Evolutionary conservation across 345 rosid genomes (phyloP).

Genomic region (thale cress (Arabidopsis thaliana)): TAIR10.1 NC_003076.8:22217001-22217500

Average conservation of each 20-base stretch:
- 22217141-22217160: neutral
- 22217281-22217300: conserved; percentile 70
- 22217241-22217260: conserved; percentile 36
- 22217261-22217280: conserved; percentile 69
- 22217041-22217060: conserved; percentile 36
- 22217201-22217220: neutral
- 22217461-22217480: neutral
- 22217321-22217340: conserved; percentile 64
- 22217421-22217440: conserved; percentile 1
- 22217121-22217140: conserved; percentile 8
- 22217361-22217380: conserved; percentile 55
- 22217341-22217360: conserved; percentile 75
- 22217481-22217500: conserved; percentile 3
- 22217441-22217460: conserved; percentile 41
- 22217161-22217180: conserved; percentile 33
- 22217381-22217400: conserved; percentile 74
- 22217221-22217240: neutral
- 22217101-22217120: neutral
- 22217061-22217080: conserved; percentile 43
- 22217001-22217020: conserved; percentile 11
- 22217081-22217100: conserved; percentile 24
- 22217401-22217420: neutral
- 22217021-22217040: conserved; percentile 41
- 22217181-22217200: conserved; percentile 21
- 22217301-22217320: conserved; percentile 76